Percentiles rank a stretch among this genome's conserved stretches.
Evolutionary conservation across 129 eudicot genomes (phyloP).

Genomic region (Lactuca saligna): DNA sequence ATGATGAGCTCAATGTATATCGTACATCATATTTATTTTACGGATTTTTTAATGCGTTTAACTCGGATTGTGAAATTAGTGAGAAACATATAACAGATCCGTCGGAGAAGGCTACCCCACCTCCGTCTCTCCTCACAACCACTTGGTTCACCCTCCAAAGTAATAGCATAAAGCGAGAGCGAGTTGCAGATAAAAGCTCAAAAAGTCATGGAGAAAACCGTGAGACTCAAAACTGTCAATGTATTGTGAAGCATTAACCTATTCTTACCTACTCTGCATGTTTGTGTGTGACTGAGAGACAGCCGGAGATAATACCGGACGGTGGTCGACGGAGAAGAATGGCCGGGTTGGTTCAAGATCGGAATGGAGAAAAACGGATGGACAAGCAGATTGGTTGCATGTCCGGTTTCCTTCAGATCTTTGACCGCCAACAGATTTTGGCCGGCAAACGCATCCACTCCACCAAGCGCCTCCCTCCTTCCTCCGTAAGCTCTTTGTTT

Average conservation of each 20-base stretch:
- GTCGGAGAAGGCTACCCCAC: slow-evolving; percentile 38
- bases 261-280: slow-evolving; percentile 1
- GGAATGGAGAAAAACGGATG: slow-evolving; percentile 49
- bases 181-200: slow-evolving; percentile 40
- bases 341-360: slow-evolving; percentile 50
- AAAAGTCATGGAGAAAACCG: slow-evolving; percentile 27
- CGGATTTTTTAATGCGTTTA: not conserved
- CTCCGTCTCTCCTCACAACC: slow-evolving; percentile 40
- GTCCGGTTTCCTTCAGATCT: slow-evolving; percentile 80
- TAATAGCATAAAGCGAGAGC: slow-evolving; percentile 53
- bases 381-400: slow-evolving; percentile 86
- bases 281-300: slow-evolving; percentile 2
- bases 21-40: not conserved
- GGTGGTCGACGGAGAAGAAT: slow-evolving; percentile 42
- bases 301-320: slow-evolving; percentile 13
- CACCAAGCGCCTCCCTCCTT: slow-evolving; percentile 74
- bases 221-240: slow-evolving; percentile 15
- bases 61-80: not conserved
- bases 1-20: too few relatives aligned
- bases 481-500: slow-evolving; percentile 39
- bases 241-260: slow-evolving; percentile 16
- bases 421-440: slow-evolving; percentile 72
- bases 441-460: slow-evolving; percentile 60
- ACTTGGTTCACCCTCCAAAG: slow-evolving; percentile 47
- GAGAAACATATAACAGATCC: slow-evolving; percentile 21